Evolutionary conservation across 805 yeast species (phyloP).

Genomic region (Tetrapisispora namnaoensis): DNA sequence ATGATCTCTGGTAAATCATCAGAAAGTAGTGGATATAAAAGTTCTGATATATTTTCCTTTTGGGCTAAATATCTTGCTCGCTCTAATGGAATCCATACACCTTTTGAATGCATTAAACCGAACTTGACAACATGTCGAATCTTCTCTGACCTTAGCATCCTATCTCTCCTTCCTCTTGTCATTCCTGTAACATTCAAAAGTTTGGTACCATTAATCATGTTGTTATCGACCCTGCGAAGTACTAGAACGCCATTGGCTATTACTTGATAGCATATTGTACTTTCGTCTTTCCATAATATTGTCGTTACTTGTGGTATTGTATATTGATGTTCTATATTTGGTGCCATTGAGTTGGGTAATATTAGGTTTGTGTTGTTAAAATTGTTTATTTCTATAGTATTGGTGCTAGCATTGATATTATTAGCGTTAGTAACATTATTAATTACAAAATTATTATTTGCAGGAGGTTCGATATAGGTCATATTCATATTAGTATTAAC

Average conservation of each 20-base stretch:
- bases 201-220: slow-evolving; percentile 81
- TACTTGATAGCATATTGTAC: slow-evolving; percentile 75
- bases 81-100: slow-evolving; percentile 86
- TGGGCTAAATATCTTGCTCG: slow-evolving; percentile 75
- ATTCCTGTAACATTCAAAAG: slow-evolving; percentile 73
- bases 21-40: slow-evolving; percentile 59
- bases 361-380: background rate
- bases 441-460: background rate
- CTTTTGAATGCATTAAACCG: slow-evolving; percentile 82
- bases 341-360: background rate
- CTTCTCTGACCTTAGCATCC: slow-evolving; percentile 68
- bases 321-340: background rate
- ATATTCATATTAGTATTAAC: background rate
- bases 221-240: slow-evolving; percentile 74
- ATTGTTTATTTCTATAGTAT: background rate
- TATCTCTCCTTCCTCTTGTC: slow-evolving; percentile 83
- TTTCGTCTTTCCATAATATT: slow-evolving; percentile 87
- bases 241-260: slow-evolving; percentile 75
- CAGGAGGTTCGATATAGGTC: background rate
- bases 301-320: slow-evolving; percentile 43
- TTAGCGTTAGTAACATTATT: background rate
- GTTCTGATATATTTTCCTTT: slow-evolving; percentile 61
- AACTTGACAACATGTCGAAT: slow-evolving; percentile 73
- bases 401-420: background rate
- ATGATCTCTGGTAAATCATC: slow-evolving; percentile 40